Conservation (phyloP, 768 basidiomycete species). For the Auriscalpium microsporum region DNA sequence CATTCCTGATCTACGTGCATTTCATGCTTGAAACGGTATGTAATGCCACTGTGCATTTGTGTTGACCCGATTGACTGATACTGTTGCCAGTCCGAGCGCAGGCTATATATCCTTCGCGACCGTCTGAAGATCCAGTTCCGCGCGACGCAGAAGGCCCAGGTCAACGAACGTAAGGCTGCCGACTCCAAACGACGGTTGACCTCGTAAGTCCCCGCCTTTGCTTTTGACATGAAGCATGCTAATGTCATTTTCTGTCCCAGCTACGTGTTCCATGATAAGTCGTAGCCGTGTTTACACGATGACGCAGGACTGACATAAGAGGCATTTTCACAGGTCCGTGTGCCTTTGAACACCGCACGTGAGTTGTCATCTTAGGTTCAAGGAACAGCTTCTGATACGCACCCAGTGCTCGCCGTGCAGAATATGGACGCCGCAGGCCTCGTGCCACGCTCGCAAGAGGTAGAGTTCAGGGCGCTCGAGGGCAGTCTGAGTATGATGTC, state of each 20-base stretch:
- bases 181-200: conserved; percentile 80
- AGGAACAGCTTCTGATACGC: not conserved
- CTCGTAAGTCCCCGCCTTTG: conserved; percentile 47
- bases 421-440: conserved; percentile 80
- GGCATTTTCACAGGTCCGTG: conserved; percentile 53
- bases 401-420: conserved; percentile 70
- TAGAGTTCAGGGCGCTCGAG: conserved; percentile 82
- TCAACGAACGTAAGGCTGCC: conserved; percentile 57
- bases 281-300: conserved; percentile 14
- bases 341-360: conserved; percentile 72
- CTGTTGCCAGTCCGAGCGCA: conserved; percentile 30
- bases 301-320: conserved; percentile 18
- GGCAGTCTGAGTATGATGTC: conserved; percentile 85
- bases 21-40: conserved; percentile 37
- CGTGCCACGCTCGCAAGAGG: conserved; percentile 65
- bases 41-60: not conserved
- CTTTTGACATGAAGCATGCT: not conserved
- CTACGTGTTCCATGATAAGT: conserved; percentile 75
- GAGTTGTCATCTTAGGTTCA: conserved; percentile 8
- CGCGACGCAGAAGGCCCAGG: conserved; percentile 52
- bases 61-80: not conserved
- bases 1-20: conserved; percentile 66
- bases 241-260: conserved; percentile 24
- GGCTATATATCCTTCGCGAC: conserved; percentile 41
- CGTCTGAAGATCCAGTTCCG: conserved; percentile 47